These are phyloP conservation scores for Marchantia polymorpha DNA, from an alignment of 225 moss, liverwort and hornwort species.

Conservation along the genomic window DNA sequence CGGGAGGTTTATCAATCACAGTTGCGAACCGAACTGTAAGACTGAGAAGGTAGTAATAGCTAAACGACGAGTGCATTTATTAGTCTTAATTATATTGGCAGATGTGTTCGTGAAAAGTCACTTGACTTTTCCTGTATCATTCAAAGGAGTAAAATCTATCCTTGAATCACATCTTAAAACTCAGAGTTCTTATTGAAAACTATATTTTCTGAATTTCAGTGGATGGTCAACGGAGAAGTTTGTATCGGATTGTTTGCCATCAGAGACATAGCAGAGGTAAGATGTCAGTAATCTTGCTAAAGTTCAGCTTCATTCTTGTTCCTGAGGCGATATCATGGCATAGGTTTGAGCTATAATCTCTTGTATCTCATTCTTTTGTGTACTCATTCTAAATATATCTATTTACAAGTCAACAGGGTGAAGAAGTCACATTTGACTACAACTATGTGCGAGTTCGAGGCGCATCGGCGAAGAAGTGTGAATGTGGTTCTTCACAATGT, in stretches of 20 bases:
- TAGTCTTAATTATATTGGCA: no score
- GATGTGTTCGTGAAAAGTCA: no score
- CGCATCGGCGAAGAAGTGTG: constrained; percentile 91
- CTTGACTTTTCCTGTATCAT: no score
- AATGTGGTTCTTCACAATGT: constrained; percentile 77
- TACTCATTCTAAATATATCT: neutral
- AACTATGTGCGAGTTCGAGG: constrained; percentile 88
- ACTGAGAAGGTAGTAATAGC: constrained; percentile 74
- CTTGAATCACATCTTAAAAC: no score
- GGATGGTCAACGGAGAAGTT: constrained; percentile 96
- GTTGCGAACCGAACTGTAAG: constrained; percentile 85
- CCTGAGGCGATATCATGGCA: neutral
- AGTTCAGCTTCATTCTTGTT: neutral
- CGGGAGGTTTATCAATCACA: constrained; percentile 91
- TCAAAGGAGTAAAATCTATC: no score
- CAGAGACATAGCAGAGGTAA: constrained; percentile 74
- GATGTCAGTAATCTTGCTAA: neutral
- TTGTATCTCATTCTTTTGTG: neutral
- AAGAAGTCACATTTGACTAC: constrained; percentile 91
- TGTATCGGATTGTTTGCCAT: constrained; percentile 92
- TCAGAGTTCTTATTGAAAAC: neutral
- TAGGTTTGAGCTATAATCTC: neutral
- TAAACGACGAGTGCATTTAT: no score
- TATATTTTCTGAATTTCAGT: constrained; percentile 35
- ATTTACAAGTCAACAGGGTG: constrained; percentile 47